A percentile compares a stretch with the other conserved stretches of the same genome.
Evolutionary conservation across 1,139 yeast species (phyloP).

Genomic region (Sugiyamaella novakii): DNA sequence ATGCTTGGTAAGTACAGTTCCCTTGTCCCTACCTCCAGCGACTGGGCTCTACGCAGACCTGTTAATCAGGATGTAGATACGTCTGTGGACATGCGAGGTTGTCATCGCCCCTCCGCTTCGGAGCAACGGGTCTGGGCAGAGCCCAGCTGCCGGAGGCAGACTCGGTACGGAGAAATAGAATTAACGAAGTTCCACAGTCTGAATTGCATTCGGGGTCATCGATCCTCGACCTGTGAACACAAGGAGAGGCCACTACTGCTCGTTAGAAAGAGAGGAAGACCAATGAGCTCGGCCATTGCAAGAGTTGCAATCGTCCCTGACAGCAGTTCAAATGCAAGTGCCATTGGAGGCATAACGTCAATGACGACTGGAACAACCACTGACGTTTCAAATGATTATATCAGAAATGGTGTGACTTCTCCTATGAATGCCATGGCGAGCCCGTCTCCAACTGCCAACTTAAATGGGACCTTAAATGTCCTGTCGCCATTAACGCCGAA

Average conservation of each 20-base stretch:
- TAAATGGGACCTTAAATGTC: not conserved
- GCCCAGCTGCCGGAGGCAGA: no score
- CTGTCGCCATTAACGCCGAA: not conserved
- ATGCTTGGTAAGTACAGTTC: constrained; percentile 68
- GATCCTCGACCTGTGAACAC: constrained; percentile 86
- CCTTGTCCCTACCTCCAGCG: no score
- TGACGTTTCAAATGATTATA: no score
- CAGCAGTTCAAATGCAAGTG: not conserved
- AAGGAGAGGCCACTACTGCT: constrained; percentile 75
- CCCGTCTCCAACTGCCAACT: not conserved
- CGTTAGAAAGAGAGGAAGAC: constrained; percentile 88
- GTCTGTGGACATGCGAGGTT: no score
- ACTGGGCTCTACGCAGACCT: no score
- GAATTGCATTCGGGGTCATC: constrained; percentile 83
- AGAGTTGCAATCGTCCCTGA: constrained; percentile 38
- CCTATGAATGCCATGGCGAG: not conserved
- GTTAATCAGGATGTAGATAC: no score
- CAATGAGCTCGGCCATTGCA: constrained; percentile 41
- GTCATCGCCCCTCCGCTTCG: no score
- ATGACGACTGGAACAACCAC: no score
- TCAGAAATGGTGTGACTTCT: not conserved
- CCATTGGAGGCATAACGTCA: constrained; percentile 16
- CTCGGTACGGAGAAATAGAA: no score
- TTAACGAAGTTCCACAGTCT: no score
- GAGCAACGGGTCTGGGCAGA: no score